phyloP scores from a whole-genome alignment of 116 monocot species.

The Iris pallida region DNA sequence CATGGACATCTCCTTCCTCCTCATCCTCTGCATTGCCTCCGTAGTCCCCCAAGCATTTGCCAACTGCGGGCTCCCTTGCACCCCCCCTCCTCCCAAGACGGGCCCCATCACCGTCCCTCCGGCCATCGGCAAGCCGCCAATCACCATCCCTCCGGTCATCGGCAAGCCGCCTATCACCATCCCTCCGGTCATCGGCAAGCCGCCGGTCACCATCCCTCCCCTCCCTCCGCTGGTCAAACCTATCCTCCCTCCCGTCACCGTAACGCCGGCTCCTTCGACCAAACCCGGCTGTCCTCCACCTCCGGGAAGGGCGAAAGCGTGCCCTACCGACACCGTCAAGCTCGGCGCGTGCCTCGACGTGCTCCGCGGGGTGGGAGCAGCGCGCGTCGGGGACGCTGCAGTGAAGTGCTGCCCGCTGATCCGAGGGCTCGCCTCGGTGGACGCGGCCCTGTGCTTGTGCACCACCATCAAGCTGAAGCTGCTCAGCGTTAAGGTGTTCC shows the following conservation, averaged over 20 bases:
- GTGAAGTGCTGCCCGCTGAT: conserved; percentile 19
- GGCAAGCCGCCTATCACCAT: not conserved
- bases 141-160: not conserved
- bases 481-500: not conserved
- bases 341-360: conserved; percentile 29
- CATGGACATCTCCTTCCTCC: conserved; percentile 1
- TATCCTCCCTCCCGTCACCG: too few relatives aligned
- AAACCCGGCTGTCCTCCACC: not conserved
- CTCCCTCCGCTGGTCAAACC: too few relatives aligned
- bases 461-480: conserved; percentile 5
- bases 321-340: conserved; percentile 32
- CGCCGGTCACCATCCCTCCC: not conserved
- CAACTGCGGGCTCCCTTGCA: not conserved
- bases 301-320: not conserved
- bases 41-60: conserved; percentile 2
- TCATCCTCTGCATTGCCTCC: conserved; percentile 1
- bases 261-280: not conserved
- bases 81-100: not conserved
- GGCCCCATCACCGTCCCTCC: not conserved
- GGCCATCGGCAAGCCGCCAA: not conserved
- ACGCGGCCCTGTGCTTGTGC: conserved; percentile 14
- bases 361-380: conserved; percentile 8
- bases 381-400: conserved; percentile 14
- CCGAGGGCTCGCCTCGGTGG: conserved; percentile 1
- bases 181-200: not conserved